Evolutionary conservation across 306 rosid species (phyloP).

Genomic region (Lablab purpureus): DNA sequence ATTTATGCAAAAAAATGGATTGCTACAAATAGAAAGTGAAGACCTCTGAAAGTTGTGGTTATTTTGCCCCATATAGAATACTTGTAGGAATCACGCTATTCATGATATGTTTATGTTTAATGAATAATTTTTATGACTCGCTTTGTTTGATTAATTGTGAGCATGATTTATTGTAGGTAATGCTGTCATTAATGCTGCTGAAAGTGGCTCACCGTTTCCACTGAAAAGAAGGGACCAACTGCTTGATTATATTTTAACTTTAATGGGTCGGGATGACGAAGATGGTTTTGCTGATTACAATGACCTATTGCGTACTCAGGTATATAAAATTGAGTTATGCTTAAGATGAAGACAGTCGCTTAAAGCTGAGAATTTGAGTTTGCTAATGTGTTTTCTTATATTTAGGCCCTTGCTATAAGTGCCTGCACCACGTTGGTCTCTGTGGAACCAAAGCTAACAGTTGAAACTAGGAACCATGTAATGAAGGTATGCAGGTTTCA

Average conservation of each 20-base stretch:
- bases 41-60: slow-evolving; percentile 22
- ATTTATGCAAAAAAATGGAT: background rate
- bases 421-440: slow-evolving; percentile 97
- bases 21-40: slow-evolving; percentile 29
- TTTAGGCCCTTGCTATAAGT: slow-evolving; percentile 94
- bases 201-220: slow-evolving; percentile 90
- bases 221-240: slow-evolving; percentile 88
- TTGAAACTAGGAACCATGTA: slow-evolving; percentile 90
- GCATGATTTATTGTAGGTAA: slow-evolving; percentile 61
- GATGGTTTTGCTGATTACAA: slow-evolving; percentile 81
- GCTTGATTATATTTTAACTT: slow-evolving; percentile 87
- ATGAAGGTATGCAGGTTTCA: slow-evolving; percentile 69
- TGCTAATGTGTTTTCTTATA: slow-evolving; percentile 20
- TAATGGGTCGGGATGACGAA: slow-evolving; percentile 90
- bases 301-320: slow-evolving; percentile 91
- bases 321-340: slow-evolving; percentile 49
- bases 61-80: background rate
- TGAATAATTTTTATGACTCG: background rate
- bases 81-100: background rate
- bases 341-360: slow-evolving; percentile 31
- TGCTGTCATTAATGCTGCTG: slow-evolving; percentile 96
- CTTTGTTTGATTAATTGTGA: slow-evolving; percentile 33
- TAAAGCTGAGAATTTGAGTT: slow-evolving; percentile 42
- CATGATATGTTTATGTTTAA: slow-evolving; percentile 3
- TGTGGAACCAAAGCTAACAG: slow-evolving; percentile 93